phyloP scores from a whole-genome alignment of 495 filamentous ascomycete species.

The Penicillium nucicola region DNA sequence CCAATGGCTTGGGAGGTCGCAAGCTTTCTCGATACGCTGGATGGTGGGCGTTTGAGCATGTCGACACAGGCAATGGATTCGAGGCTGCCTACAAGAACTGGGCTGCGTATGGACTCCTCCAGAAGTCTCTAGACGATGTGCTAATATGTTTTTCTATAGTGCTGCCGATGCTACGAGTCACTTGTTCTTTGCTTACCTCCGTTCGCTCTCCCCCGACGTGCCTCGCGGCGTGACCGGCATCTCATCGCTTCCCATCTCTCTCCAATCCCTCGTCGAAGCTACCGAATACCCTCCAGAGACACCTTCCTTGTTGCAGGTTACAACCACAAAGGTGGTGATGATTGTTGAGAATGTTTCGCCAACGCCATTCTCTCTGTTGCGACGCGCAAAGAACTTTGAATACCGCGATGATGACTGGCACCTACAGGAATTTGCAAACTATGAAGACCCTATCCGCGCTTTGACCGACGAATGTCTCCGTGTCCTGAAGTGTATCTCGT shows the following conservation, averaged over 20 bases:
- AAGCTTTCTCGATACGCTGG: conserved; percentile 94
- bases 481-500: conserved; percentile 84
- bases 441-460: conserved; percentile 83
- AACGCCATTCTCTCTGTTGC: conserved; percentile 86
- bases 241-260: conserved; percentile 78
- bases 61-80: conserved; percentile 81
- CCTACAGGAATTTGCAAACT: conserved; percentile 77
- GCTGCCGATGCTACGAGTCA: conserved; percentile 95
- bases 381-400: conserved; percentile 90
- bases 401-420: conserved; percentile 85
- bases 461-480: conserved; percentile 91
- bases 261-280: conserved; percentile 84
- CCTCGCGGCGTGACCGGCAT: conserved; percentile 68
- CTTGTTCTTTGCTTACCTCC: conserved; percentile 94
- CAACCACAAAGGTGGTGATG: conserved; percentile 89
- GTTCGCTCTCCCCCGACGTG: conserved; percentile 80
- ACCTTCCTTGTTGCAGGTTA: conserved; percentile 71
- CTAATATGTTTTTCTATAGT: conserved; percentile 36
- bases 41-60: conserved; percentile 98
- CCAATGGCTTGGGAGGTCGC: conserved; percentile 87
- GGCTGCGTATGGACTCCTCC: conserved; percentile 48
- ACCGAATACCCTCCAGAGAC: conserved; percentile 92
- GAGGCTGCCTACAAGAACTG: conserved; percentile 91
- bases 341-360: conserved; percentile 95
- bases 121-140: neutral